Percentiles rank a stretch among this genome's conserved stretches.
Conservation (phyloP, 768 basidiomycete genomes). For the Suillus fuscotomentosus region DNA sequence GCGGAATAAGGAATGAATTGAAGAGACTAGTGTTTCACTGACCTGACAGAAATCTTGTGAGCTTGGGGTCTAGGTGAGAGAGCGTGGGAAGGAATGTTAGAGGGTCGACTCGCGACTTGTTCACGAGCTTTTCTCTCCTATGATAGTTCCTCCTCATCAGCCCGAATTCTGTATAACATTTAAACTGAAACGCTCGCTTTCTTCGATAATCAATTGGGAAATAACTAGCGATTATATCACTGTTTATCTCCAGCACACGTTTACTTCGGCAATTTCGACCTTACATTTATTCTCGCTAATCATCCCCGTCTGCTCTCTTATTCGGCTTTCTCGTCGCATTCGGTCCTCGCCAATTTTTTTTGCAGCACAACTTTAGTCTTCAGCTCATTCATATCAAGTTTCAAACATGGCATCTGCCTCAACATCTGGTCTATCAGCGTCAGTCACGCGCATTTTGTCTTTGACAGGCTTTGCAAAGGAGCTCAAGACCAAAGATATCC, state of each 20-base stretch:
- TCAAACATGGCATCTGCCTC: constrained; percentile 58
- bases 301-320: constrained; percentile 9
- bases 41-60: neutral
- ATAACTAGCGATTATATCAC: constrained; percentile 12
- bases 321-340: constrained; percentile 17
- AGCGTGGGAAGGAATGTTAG: neutral
- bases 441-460: constrained; percentile 92
- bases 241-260: constrained; percentile 20
- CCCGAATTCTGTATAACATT: constrained; percentile 25
- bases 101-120: neutral
- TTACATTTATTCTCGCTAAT: constrained; percentile 14
- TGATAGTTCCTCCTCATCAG: constrained; percentile 24
- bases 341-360: constrained; percentile 9
- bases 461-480: constrained; percentile 92
- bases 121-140: neutral
- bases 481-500: constrained; percentile 97
- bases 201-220: constrained; percentile 7
- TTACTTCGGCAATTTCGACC: constrained; percentile 25
- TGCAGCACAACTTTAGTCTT: constrained; percentile 6
- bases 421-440: constrained; percentile 84
- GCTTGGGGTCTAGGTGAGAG: neutral
- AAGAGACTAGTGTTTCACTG: neutral
- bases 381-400: constrained; percentile 1
- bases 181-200: constrained; percentile 27
- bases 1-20: neutral